Evolutionary conservation across 2,329 filamentous ascomycete genomes (phyloP), one percentile per base, ranked within the genome.

Genomic region (Talaromyces pinophilus): DNA sequence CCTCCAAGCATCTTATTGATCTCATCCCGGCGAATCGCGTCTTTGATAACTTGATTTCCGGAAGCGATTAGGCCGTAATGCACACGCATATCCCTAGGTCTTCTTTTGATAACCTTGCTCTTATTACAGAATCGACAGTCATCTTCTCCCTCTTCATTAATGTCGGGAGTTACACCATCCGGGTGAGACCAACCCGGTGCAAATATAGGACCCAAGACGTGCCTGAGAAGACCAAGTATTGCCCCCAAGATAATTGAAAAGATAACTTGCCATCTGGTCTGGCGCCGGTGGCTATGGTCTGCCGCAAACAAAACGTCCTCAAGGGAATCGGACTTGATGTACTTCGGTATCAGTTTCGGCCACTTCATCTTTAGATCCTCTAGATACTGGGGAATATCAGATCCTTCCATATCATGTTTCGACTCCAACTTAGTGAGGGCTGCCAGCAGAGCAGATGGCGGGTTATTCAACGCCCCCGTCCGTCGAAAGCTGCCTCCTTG

Each of bases 11-110:
- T 33, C 25, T 54, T 46, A 42, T 60, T 67, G 2, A 67, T n/a
- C 22, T 28, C 19, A 25, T 65, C 42, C 6, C 63, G n/a, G 7
- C 17, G 15, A 11, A 33, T 28, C 4, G 62, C 55, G 7, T 64
- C 62, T n/a, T 57, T 62, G 2, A 70, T 63, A 0, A 69, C 57
- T 33, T 63, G 40, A 25, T 67, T 64, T 1, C 62, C 66, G 1
- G 67, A 70, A 13, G 57, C 67, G 30, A 70, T 69, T 1, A 60
- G 10, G 1, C 69, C 69, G 40, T 69, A 68, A 35, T 68, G 69
- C 2, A 62, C 6, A 13, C 11, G 5, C 25, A 61, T 60, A 22
- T 52, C 54, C 6, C 30, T 48, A 1, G 52, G 35, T 22, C 5
- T 65, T 19, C 44, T 65, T 35, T 22, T 60, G 30, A 60, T 22